Evolutionary conservation across 2,329 filamentous ascomycete species (phyloP).

Genomic region (Hypoxylon sp.): DNA sequence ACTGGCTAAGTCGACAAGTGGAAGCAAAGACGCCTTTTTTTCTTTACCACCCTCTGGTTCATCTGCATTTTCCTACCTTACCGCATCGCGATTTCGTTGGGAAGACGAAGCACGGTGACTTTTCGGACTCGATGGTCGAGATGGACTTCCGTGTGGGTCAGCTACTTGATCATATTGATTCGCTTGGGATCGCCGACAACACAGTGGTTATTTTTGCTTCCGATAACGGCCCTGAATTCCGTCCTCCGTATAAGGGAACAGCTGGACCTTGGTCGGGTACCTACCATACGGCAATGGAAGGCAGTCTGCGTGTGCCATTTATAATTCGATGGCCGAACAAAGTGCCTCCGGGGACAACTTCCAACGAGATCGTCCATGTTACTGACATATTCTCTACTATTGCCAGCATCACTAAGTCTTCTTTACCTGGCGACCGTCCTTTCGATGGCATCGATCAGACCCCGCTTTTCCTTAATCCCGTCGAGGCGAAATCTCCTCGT

Average conservation of each 20-base stretch:
- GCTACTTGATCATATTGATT: not conserved
- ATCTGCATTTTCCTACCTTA: not conserved
- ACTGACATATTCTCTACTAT: constrained; percentile 15
- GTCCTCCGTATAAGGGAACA: not conserved
- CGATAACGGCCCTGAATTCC: constrained; percentile 2
- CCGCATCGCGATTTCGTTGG: not conserved
- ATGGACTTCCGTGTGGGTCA: not conserved
- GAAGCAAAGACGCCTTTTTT: not conserved
- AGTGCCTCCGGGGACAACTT: constrained; percentile 11
- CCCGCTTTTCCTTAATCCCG: not conserved
- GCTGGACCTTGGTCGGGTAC: not conserved
- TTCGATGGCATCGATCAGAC: not conserved
- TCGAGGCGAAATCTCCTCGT: not conserved
- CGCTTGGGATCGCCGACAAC: constrained; percentile 1
- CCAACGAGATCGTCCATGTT: constrained; percentile 15
- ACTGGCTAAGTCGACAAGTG: not conserved
- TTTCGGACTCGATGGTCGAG: not conserved
- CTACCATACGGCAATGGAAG: not conserved
- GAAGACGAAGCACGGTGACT: not conserved
- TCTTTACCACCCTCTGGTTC: constrained; percentile 2
- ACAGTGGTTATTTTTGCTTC: constrained; percentile 3
- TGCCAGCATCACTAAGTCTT: constrained; percentile 7
- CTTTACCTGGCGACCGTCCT: not conserved
- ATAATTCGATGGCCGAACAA: constrained; percentile 7
- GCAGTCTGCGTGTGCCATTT: not conserved